These are phyloP conservation scores for Dictyostelium gargantuum DNA, from an alignment of 208 protist genomes.

Conservation along the genomic window DNA sequence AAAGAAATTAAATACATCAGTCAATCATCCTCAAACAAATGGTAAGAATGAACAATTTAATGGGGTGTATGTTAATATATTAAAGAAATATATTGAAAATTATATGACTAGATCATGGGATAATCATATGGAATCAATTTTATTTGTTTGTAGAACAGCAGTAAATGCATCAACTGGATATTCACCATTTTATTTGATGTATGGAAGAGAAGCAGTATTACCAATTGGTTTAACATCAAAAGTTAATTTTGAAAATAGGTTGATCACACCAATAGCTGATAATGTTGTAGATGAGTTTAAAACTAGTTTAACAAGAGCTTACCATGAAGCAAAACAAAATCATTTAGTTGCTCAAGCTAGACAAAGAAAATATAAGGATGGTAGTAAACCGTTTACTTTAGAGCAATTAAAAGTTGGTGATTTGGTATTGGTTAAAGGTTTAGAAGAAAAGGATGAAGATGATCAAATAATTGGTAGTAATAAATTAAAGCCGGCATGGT, in stretches of 20 bases:
- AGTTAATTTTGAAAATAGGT: neutral
- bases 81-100: conserved; percentile 5
- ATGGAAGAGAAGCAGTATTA: neutral
- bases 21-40: conserved; percentile 71
- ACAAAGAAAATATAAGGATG: too few species aligned
- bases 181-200: conserved; percentile 34
- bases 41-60: conserved; percentile 69
- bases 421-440: too few species aligned
- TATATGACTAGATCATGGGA: conserved; percentile 60
- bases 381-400: too few species aligned
- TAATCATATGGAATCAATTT: conserved; percentile 9
- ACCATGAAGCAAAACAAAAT: too few species aligned
- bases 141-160: conserved; percentile 21
- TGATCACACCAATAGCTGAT: too few species aligned
- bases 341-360: too few species aligned
- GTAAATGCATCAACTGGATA: conserved; percentile 1
- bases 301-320: too few species aligned
- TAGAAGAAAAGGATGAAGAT: too few species aligned
- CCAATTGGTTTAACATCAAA: neutral
- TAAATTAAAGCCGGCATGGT: too few species aligned
- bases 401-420: too few species aligned
- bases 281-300: too few species aligned
- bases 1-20: neutral
- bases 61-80: neutral
- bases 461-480: too few species aligned